These are phyloP conservation scores for Mortierella sp. DNA, from an alignment of 371 early-diverging fungal species.

Conservation along the genomic window DNA sequence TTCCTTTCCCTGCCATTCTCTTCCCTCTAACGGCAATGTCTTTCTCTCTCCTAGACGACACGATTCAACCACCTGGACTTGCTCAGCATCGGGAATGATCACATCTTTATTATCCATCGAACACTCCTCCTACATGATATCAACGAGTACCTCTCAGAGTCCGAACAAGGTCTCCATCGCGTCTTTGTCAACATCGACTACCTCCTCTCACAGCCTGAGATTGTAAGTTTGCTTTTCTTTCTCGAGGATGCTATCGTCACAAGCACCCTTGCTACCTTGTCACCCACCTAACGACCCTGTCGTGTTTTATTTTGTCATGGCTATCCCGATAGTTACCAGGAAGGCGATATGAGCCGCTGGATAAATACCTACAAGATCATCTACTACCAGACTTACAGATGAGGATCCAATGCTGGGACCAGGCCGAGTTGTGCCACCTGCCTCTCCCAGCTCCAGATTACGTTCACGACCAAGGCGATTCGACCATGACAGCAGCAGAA, in stretches of 20 bases:
- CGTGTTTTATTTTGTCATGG: background rate
- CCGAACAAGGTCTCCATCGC: conserved; percentile 16
- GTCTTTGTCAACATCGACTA: conserved; percentile 46
- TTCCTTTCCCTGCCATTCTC: too few relatives aligned
- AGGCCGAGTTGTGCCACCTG: conserved; percentile 14
- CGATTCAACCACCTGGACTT: conserved; percentile 35
- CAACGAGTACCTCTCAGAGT: conserved; percentile 24
- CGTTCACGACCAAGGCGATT: background rate
- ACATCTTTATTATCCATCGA: conserved; percentile 38
- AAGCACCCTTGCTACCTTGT: background rate
- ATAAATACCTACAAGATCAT: conserved; percentile 20
- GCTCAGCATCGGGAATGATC: conserved; percentile 40
- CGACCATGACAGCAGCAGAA: background rate
- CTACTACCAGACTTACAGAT: conserved; percentile 21
- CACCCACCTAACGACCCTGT: background rate
- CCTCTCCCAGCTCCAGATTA: conserved; percentile 14
- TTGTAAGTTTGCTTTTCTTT: conserved; percentile 15
- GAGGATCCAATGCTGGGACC: conserved; percentile 30
- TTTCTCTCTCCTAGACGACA: conserved; percentile 11
- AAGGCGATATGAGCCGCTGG: conserved; percentile 24
- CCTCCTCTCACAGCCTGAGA: conserved; percentile 28
- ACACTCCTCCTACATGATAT: conserved; percentile 31
- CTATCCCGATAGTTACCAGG: conserved; percentile 8
- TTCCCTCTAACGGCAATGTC: too few relatives aligned
- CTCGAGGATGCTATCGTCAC: background rate